Conservation (phyloP, 345 rosid species). For the Linum lewisii region DNA sequence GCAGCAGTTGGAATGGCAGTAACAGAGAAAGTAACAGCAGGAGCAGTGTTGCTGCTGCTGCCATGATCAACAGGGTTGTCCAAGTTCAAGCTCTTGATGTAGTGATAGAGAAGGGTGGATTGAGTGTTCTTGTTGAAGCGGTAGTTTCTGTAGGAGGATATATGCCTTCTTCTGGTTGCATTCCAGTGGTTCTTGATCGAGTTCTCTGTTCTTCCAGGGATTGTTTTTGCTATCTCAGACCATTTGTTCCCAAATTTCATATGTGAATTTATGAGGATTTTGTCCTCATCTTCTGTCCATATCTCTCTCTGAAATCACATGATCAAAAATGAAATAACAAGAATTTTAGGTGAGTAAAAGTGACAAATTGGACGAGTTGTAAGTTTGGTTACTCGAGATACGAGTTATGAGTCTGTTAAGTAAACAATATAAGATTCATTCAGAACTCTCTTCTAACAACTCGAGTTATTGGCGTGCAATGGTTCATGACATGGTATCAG, state of each 20-base stretch:
- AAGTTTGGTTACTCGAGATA: too few species aligned
- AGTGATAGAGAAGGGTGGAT: constrained; percentile 17
- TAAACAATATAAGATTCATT: too few species aligned
- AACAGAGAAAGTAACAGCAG: too few species aligned
- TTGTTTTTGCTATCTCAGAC: constrained; percentile 2
- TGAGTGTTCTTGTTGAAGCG: constrained; percentile 6
- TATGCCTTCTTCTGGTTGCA: constrained; percentile 6
- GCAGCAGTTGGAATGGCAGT: too few species aligned
- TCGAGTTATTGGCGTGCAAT: too few species aligned
- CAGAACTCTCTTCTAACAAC: too few species aligned
- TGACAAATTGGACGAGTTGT: too few species aligned
- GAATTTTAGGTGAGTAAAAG: too few species aligned
- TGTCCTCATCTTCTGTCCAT: constrained; percentile 7
- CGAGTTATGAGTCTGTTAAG: too few species aligned
- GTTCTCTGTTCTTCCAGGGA: constrained; percentile 8
- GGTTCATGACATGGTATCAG: too few species aligned
- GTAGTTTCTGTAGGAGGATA: constrained; percentile 22
- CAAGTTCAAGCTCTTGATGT: constrained; percentile 28
- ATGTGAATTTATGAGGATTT: constrained; percentile 1
- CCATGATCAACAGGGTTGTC: too few species aligned
- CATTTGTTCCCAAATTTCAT: constrained; percentile 5
- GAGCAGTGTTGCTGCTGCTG: background rate
- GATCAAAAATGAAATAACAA: background rate
- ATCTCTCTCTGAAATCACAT: background rate
- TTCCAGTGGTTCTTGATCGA: constrained; percentile 9